A percentile compares a stretch with the other conserved stretches of the same genome.
These are phyloP conservation scores for Ilex asprella DNA, from an alignment of 257 asterid species.

Conservation along the genomic window DNA sequence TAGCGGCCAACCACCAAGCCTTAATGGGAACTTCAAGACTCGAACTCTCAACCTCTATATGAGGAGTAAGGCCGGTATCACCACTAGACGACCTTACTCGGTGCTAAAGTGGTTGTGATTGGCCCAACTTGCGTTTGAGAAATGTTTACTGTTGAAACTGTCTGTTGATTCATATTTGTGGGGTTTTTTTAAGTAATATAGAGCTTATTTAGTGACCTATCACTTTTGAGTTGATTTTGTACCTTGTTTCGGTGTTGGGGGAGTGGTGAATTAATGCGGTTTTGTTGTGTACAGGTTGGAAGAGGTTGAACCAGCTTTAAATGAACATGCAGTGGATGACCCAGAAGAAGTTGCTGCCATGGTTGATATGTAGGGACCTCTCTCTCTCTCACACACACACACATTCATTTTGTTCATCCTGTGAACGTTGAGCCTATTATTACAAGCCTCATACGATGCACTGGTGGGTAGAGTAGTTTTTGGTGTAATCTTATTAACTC, in stretches of 20 bases:
- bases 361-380: conserved; percentile 72
- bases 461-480: no score
- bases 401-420: neutral
- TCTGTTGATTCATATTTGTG: neutral
- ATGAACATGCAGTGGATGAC: conserved; percentile 71
- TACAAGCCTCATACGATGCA: no score
- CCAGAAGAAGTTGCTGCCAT: conserved; percentile 81
- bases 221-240: neutral
- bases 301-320: conserved; percentile 47
- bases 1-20: no score
- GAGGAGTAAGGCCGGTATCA: no score
- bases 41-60: no score
- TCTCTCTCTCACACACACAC: neutral
- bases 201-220: neutral
- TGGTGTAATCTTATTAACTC: no score
- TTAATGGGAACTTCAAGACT: no score
- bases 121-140: neutral
- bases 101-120: no score
- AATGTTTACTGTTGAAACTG: neutral
- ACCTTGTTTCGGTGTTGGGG: neutral
- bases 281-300: conserved; percentile 41
- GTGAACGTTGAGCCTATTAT: no score
- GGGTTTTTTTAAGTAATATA: neutral
- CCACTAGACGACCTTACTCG: no score
- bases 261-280: neutral